phyloP scores from a whole-genome alignment of 768 basidiomycete species.

The Pulveroboletus sp. region DNA sequence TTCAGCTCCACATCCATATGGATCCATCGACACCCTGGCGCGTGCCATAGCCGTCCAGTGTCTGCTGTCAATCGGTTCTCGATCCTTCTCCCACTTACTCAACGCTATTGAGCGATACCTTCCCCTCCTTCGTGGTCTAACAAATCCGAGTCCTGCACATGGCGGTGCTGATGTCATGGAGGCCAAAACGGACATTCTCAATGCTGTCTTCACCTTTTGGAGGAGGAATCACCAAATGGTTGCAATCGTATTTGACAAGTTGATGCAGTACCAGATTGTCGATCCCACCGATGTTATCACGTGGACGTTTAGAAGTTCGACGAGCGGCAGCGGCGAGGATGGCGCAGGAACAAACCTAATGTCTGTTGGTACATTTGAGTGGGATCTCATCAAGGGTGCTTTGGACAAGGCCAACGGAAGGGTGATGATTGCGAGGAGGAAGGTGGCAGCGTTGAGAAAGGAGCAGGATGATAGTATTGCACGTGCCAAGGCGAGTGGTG shows the following conservation, averaged over 20 bases:
- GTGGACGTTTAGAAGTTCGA: slow-evolving; percentile 71
- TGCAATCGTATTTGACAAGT: slow-evolving; percentile 90
- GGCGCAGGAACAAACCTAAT: slow-evolving; percentile 31
- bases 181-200: slow-evolving; percentile 67
- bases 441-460: slow-evolving; percentile 69
- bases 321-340: slow-evolving; percentile 31
- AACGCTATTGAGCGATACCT: slow-evolving; percentile 97
- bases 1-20: slow-evolving; percentile 44
- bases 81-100: slow-evolving; percentile 96
- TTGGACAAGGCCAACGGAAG: slow-evolving; percentile 90
- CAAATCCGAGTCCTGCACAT: slow-evolving; percentile 23
- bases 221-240: slow-evolving; percentile 79
- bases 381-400: slow-evolving; percentile 79
- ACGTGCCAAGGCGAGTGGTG: slow-evolving; percentile 59
- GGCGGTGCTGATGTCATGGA: slow-evolving; percentile 40
- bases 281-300: slow-evolving; percentile 87
- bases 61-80: slow-evolving; percentile 84
- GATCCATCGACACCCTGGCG: slow-evolving; percentile 62
- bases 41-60: slow-evolving; percentile 84
- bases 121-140: slow-evolving; percentile 61
- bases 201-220: slow-evolving; percentile 77
- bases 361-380: slow-evolving; percentile 62
- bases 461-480: slow-evolving; percentile 87
- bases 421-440: slow-evolving; percentile 70
- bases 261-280: slow-evolving; percentile 97